Conservation (phyloP, 2,329 filamentous ascomycete species). For the Monosporascus sp. region DNA sequence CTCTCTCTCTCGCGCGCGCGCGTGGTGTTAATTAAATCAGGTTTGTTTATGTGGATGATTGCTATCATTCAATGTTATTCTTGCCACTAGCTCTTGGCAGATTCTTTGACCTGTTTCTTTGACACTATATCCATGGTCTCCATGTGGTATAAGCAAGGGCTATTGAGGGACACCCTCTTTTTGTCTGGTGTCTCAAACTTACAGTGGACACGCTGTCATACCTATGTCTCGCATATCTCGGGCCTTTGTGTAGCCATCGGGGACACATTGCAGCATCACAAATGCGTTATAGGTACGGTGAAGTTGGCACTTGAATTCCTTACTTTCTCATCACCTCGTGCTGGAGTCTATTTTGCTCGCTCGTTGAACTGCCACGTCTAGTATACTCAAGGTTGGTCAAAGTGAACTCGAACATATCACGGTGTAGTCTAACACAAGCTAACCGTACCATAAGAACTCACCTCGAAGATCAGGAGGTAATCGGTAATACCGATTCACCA, state of each 20-base stretch:
- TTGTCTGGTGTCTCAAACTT: neutral
- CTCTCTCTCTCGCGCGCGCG: neutral
- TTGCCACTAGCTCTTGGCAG: neutral
- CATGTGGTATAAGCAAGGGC: neutral
- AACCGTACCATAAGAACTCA: neutral
- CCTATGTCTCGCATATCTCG: slow-evolving; percentile 5
- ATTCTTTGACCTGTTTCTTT: neutral
- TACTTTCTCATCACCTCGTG: neutral
- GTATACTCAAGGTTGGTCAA: neutral
- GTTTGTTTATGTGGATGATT: neutral
- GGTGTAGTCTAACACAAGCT: neutral
- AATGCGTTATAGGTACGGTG: neutral
- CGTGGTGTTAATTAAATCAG: neutral
- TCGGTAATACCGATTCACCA: too few species aligned
- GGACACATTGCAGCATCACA: neutral
- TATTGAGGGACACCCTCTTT: neutral
- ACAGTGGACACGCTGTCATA: slow-evolving; percentile 3
- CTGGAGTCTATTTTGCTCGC: neutral
- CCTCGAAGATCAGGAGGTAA: too few species aligned
- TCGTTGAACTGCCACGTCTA: neutral
- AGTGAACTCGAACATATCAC: neutral
- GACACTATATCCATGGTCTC: neutral
- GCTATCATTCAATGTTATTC: neutral
- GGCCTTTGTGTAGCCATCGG: neutral
- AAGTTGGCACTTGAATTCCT: neutral